These are phyloP conservation scores for Oxytropis ochrocephala DNA, from an alignment of 306 rosid species.

Conservation along the genomic window DNA sequence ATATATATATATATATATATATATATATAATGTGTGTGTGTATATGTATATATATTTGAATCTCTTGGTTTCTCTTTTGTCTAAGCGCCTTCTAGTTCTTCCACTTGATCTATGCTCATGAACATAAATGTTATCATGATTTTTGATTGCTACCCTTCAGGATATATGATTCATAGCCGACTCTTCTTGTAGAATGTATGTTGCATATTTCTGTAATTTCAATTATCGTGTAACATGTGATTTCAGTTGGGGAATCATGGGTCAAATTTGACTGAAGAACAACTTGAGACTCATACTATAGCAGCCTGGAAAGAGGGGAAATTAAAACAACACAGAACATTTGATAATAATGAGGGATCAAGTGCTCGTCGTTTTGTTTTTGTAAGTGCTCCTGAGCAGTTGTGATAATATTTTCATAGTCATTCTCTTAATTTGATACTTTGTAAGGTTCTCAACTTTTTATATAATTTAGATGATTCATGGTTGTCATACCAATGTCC, in stretches of 20 bases:
- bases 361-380: slow-evolving; percentile 41
- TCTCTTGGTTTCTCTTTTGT: neutral
- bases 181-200: slow-evolving; percentile 16
- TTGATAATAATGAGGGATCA: slow-evolving; percentile 46
- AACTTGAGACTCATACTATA: slow-evolving; percentile 83
- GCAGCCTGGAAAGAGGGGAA: slow-evolving; percentile 88
- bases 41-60: neutral
- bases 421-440: neutral
- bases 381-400: slow-evolving; percentile 45
- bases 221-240: slow-evolving; percentile 6
- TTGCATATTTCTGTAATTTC: slow-evolving; percentile 9
- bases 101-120: slow-evolving; percentile 2
- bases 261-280: slow-evolving; percentile 73
- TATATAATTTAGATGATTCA: neutral
- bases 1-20: neutral
- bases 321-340: slow-evolving; percentile 30
- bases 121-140: neutral
- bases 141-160: slow-evolving; percentile 5
- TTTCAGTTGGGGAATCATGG: slow-evolving; percentile 81
- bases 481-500: neutral
- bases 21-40: too few relatives aligned
- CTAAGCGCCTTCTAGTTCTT: neutral
- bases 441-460: slow-evolving; percentile 12
- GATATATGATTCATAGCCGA: slow-evolving; percentile 5
- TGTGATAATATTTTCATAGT: neutral